Evolutionary conservation across 306 rosid species (phyloP).

Genomic region (Inga leiocalycina): DNA sequence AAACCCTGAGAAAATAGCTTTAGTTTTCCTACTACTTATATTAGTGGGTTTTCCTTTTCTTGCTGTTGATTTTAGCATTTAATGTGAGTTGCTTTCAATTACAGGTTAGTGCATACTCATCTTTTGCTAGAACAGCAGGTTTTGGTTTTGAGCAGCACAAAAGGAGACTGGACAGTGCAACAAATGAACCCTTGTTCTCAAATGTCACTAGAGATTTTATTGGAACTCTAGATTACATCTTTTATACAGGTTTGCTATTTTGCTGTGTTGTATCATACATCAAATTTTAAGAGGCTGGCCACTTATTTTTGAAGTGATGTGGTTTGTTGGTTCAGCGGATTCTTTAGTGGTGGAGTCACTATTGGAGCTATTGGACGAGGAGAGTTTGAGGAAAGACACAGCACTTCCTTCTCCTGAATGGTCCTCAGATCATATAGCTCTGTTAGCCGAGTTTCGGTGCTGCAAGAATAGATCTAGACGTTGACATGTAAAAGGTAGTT

Average conservation of each 20-base stretch:
- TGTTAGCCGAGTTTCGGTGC: slow-evolving; percentile 92
- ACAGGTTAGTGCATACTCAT: slow-evolving; percentile 95
- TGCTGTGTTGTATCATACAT: slow-evolving; percentile 7
- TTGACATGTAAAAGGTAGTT: slow-evolving; percentile 60
- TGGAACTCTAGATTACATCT: slow-evolving; percentile 97
- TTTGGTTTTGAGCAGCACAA: slow-evolving; percentile 82
- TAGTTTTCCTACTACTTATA: background rate
- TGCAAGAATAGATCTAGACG: slow-evolving; percentile 91
- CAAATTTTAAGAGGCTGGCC: slow-evolving; percentile 6
- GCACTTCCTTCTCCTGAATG: slow-evolving; percentile 99
- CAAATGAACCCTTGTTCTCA: slow-evolving; percentile 94
- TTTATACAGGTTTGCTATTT: slow-evolving; percentile 77
- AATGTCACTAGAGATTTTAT: slow-evolving; percentile 94
- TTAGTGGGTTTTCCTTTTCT: background rate
- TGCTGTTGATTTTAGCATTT: slow-evolving; percentile 12
- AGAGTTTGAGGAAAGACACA: slow-evolving; percentile 94
- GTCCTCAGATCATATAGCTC: slow-evolving; percentile 99
- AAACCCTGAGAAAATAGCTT: slow-evolving; percentile 1
- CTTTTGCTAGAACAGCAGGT: slow-evolving; percentile 80
- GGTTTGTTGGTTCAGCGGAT: slow-evolving; percentile 75
- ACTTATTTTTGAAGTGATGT: slow-evolving; percentile 17
- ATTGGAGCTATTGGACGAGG: slow-evolving; percentile 98
- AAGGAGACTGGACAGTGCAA: slow-evolving; percentile 73
- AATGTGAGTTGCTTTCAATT: slow-evolving; percentile 21
- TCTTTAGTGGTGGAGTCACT: slow-evolving; percentile 92